Percentiles rank a stretch among this genome's conserved stretches.
Evolutionary conservation across 345 rosid species (phyloP).

Genomic region (Boechera divaricarpa): DNA sequence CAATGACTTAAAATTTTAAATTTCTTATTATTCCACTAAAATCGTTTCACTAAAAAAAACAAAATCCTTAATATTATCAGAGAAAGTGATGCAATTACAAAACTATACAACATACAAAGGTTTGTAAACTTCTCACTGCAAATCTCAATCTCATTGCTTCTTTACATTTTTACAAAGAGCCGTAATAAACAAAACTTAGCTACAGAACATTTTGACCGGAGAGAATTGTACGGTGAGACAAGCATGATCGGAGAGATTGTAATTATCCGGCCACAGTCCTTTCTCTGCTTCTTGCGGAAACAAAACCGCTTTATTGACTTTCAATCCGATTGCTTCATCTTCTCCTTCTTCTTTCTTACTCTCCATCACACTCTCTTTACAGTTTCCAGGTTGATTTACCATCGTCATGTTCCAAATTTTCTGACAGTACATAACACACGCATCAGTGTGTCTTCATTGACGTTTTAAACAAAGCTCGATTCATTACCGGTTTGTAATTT

Average conservation of each 20-base stretch:
- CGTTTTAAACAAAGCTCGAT: neutral
- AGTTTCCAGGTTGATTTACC: constrained; percentile 39
- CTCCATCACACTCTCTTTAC: constrained; percentile 32
- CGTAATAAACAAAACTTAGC: constrained; percentile 22
- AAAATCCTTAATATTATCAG: neutral
- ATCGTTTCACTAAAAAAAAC: neutral
- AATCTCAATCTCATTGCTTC: constrained; percentile 19
- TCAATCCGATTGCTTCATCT: constrained; percentile 66
- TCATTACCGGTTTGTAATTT: neutral
- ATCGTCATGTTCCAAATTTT: constrained; percentile 53
- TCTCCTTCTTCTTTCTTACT: constrained; percentile 41
- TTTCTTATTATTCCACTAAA: neutral
- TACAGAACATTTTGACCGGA: constrained; percentile 71
- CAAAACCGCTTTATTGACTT: constrained; percentile 74
- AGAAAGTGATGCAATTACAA: neutral
- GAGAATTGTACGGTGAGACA: constrained; percentile 83
- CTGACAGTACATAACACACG: constrained; percentile 32
- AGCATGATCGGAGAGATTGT: constrained; percentile 89
- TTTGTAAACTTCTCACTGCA: neutral
- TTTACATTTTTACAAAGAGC: constrained; percentile 12
- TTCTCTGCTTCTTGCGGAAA: constrained; percentile 90
- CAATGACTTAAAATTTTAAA: neutral
- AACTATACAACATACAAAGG: constrained; percentile 12
- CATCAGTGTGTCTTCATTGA: neutral
- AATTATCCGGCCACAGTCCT: constrained; percentile 90